Percentiles rank a stretch among this genome's conserved stretches.
These are phyloP conservation scores for Hyparrhenia diplandra DNA, from an alignment of 176 grass and related monocot species.

Conservation along the genomic window DNA sequence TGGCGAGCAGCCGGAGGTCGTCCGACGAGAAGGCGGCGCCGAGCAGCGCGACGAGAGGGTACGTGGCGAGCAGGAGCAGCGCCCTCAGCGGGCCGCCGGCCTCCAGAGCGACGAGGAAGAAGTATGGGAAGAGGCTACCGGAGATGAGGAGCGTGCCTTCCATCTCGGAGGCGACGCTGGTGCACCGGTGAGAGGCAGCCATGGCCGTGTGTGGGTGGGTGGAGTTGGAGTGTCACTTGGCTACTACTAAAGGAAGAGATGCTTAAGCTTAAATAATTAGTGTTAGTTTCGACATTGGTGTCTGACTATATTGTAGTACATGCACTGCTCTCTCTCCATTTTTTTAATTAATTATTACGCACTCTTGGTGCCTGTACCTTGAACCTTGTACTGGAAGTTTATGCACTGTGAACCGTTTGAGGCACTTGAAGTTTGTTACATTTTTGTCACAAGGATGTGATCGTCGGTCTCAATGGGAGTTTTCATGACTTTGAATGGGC, in stretches of 20 bases:
- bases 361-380: too few species aligned
- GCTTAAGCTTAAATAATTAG: neutral
- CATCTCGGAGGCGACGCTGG: constrained; percentile 41
- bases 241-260: neutral
- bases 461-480: too few species aligned
- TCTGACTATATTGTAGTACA: too few species aligned
- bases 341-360: too few species aligned
- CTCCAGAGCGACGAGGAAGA: constrained; percentile 62
- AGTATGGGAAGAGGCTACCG: constrained; percentile 53
- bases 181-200: neutral
- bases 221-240: neutral
- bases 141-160: constrained; percentile 59
- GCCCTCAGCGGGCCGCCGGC: constrained; percentile 48
- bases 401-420: too few species aligned
- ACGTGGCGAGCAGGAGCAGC: constrained; percentile 15
- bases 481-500: too few species aligned
- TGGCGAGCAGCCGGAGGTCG: constrained; percentile 14
- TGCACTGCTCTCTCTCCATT: too few species aligned
- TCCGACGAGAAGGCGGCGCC: neutral
- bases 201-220: neutral
- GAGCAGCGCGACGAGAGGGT: constrained; percentile 36
- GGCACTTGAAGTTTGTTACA: too few species aligned
- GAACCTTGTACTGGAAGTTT: neutral
- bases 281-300: neutral
- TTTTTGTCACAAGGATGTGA: too few species aligned